Conservation (phyloP, 164 flowering plant genomes). For the Chloranthus sessilifolius region DNA sequence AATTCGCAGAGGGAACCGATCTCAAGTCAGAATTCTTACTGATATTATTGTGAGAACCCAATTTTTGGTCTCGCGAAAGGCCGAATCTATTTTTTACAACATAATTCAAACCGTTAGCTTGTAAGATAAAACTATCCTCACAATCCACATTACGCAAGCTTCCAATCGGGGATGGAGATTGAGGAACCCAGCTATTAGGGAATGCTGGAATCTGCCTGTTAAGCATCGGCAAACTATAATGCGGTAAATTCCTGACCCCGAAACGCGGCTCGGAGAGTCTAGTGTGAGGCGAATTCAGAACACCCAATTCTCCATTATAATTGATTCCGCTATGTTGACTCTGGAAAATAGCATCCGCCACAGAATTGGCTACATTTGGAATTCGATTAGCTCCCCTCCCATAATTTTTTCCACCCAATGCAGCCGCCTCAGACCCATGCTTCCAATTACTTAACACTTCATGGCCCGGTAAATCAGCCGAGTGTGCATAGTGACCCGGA, state of each 20-base stretch:
- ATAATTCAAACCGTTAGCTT: constrained; percentile 27
- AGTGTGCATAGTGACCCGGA: constrained; percentile 1
- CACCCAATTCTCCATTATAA: constrained; percentile 6
- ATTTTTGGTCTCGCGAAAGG: constrained; percentile 12
- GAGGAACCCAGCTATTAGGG: constrained; percentile 16
- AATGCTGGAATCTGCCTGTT: constrained; percentile 14
- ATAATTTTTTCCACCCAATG: constrained; percentile 8
- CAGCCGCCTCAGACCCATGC: neutral
- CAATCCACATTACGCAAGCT: constrained; percentile 15
- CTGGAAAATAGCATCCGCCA: constrained; percentile 13
- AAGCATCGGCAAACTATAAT: constrained; percentile 15
- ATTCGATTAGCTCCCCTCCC: constrained; percentile 8
- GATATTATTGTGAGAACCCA: constrained; percentile 5
- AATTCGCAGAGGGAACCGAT: constrained; percentile 8
- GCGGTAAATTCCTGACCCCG: constrained; percentile 11
- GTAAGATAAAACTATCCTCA: constrained; percentile 49
- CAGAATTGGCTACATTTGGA: constrained; percentile 4
- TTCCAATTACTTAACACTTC: constrained; percentile 7
- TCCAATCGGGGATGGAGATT: constrained; percentile 7
- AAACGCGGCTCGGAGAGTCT: constrained; percentile 4
- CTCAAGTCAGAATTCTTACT: constrained; percentile 15
- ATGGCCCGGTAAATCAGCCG: constrained; percentile 8
- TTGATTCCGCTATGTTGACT: constrained; percentile 15
- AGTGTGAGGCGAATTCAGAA: constrained; percentile 15
- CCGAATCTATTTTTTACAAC: constrained; percentile 16